Percentiles rank a stretch among this genome's conserved stretches.
phyloP scores from a whole-genome alignment of 2,329 filamentous ascomycete species.

The Exserohilum turcica region DNA sequence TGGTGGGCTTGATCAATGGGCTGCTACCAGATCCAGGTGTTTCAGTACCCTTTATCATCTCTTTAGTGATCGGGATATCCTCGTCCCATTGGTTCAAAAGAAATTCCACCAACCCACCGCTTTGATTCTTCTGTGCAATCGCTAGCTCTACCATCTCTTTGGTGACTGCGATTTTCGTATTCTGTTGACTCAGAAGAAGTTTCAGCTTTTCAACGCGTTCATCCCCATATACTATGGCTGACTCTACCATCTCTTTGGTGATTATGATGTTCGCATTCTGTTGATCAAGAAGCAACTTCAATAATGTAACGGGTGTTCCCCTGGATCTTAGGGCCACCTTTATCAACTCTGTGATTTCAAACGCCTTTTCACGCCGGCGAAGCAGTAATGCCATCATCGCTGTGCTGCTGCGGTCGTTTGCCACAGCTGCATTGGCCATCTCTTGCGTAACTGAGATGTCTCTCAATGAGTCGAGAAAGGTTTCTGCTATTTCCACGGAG shows the following conservation, averaged over 20 bases:
- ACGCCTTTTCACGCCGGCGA: not conserved
- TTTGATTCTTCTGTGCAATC: too few relatives aligned
- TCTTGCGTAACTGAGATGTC: not conserved
- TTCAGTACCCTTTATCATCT: too few relatives aligned
- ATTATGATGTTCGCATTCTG: not conserved
- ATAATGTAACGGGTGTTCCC: not conserved
- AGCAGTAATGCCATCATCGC: not conserved
- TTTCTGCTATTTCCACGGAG: too few relatives aligned
- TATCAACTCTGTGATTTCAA: not conserved
- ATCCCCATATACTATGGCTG: too few relatives aligned
- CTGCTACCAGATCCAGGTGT: too few relatives aligned
- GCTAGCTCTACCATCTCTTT: too few relatives aligned
- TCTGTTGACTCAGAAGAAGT: not conserved
- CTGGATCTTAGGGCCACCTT: not conserved
- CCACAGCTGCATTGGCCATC: not conserved
- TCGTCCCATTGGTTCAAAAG: too few relatives aligned
- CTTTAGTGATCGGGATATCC: too few relatives aligned
- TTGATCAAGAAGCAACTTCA: not conserved
- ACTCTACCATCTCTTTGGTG: not conserved
- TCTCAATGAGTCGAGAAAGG: not conserved
- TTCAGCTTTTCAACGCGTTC: too few relatives aligned
- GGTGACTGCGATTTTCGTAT: too few relatives aligned
- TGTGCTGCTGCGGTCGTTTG: not conserved
- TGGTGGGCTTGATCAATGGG: too few relatives aligned
- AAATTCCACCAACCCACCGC: too few relatives aligned